Percentiles rank a stretch among this genome's conserved stretches.
Conservation (phyloP, 208 protist genomes). For the Crithidia mellificae region DNA sequence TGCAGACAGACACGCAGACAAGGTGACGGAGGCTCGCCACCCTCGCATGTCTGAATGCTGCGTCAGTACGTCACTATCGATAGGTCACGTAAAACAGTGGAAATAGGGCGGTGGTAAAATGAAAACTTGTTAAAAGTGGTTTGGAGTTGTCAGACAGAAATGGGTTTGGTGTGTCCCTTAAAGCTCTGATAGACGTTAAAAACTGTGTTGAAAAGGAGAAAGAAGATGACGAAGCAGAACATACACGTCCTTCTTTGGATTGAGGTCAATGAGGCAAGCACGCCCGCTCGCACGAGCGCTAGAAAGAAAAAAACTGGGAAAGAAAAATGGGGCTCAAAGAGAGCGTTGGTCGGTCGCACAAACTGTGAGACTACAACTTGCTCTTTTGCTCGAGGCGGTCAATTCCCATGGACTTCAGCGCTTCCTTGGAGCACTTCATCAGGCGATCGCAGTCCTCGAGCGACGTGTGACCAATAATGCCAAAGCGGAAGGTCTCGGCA, state of each 20-base stretch:
- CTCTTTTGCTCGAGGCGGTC: constrained; percentile 38
- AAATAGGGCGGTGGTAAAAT: too few relatives aligned
- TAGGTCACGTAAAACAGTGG: too few relatives aligned
- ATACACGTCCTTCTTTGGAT: constrained; percentile 10
- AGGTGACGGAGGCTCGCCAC: too few relatives aligned
- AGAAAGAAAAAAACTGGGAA: neutral
- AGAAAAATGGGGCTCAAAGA: too few relatives aligned
- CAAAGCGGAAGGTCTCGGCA: constrained; percentile 86
- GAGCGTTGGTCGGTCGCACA: too few relatives aligned
- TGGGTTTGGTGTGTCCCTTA: neutral
- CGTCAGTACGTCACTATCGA: too few relatives aligned
- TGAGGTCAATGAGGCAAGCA: neutral
- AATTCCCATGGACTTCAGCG: constrained; percentile 66
- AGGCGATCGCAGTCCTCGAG: constrained; percentile 45
- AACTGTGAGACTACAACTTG: constrained; percentile 35
- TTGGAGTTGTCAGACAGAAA: too few relatives aligned
- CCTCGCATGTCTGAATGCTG: too few relatives aligned
- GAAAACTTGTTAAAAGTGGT: too few relatives aligned
- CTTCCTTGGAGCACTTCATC: constrained; percentile 56
- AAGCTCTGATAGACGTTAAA: neutral
- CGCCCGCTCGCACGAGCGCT: neutral
- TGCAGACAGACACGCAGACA: too few relatives aligned
- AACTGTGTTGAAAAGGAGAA: neutral
- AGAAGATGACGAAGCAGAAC: neutral
- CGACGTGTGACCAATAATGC: constrained; percentile 78